Percentiles rank a stretch among this genome's conserved stretches.
Evolutionary conservation across 2,329 filamentous ascomycete genomes (phyloP).

Genomic region (Trichoderma polysporum): DNA sequence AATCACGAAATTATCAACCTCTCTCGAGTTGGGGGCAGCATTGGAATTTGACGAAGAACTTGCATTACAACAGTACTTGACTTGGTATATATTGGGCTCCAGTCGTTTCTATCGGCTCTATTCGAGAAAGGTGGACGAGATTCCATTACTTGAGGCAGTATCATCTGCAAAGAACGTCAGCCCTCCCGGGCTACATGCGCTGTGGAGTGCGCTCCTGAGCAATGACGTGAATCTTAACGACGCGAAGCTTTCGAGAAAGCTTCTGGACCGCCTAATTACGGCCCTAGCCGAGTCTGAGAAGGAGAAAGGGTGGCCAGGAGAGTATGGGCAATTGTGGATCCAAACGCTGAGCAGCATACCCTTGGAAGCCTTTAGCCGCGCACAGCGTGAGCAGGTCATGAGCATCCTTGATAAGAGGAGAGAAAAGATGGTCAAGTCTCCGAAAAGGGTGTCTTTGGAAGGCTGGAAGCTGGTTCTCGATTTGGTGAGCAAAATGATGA

Average conservation of each 20-base stretch:
- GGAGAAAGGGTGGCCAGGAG: constrained; percentile 35
- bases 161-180: constrained; percentile 26
- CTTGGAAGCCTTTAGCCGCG: constrained; percentile 41
- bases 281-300: constrained; percentile 32
- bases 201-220: constrained; percentile 35
- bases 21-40: constrained; percentile 22
- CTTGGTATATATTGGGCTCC: constrained; percentile 36
- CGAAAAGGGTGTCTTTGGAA: constrained; percentile 29
- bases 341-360: constrained; percentile 37
- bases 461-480: constrained; percentile 43
- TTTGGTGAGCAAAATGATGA: constrained; percentile 51
- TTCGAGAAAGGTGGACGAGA: constrained; percentile 26
- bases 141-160: constrained; percentile 31
- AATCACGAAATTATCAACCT: constrained; percentile 25
- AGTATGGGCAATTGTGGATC: constrained; percentile 33
- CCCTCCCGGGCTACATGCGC: constrained; percentile 23
- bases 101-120: constrained; percentile 35
- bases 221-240: constrained; percentile 43
- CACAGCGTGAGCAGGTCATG: constrained; percentile 47
- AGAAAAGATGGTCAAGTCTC: constrained; percentile 28
- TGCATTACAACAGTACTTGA: constrained; percentile 34
- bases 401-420: constrained; percentile 32
- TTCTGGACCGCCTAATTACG: constrained; percentile 36
- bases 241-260: constrained; percentile 32
- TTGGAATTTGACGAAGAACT: constrained; percentile 30